These are phyloP conservation scores for Irpex rosettiformis DNA, from an alignment of 1,284 basidiomycete species.

Conservation along the genomic window DNA sequence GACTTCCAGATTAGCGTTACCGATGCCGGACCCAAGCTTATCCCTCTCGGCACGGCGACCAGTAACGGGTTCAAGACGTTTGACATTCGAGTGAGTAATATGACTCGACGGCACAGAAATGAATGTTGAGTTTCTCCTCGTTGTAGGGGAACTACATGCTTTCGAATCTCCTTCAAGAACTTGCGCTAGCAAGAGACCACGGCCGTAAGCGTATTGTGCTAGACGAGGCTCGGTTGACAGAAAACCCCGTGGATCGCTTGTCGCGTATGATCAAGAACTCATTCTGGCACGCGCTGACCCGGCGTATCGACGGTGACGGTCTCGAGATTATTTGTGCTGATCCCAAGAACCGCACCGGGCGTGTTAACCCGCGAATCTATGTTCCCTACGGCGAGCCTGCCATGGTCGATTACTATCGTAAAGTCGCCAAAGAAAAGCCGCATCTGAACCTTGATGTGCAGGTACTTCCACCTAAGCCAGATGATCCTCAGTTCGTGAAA, in stretches of 20 bases:
- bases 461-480: constrained; percentile 80
- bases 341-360: constrained; percentile 91
- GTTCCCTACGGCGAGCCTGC: constrained; percentile 89
- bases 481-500: constrained; percentile 89
- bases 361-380: constrained; percentile 89
- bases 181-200: constrained; percentile 95
- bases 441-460: constrained; percentile 91
- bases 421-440: constrained; percentile 79
- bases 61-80: constrained; percentile 98
- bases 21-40: constrained; percentile 95
- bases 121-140: not conserved
- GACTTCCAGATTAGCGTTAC: constrained; percentile 97
- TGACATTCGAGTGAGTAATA: constrained; percentile 81
- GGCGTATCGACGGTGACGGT: constrained; percentile 95
- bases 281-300: constrained; percentile 97
- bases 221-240: constrained; percentile 93
- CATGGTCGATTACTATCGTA: constrained; percentile 92
- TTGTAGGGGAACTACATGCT: constrained; percentile 96
- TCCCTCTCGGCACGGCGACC: constrained; percentile 93
- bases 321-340: constrained; percentile 96
- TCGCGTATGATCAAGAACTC: constrained; percentile 98
- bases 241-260: constrained; percentile 96
- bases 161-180: constrained; percentile 97
- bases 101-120: not conserved
- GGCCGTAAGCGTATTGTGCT: constrained; percentile 94